Evolutionary conservation across 2,329 filamentous ascomycete genomes (phyloP).

Genomic region (Aureobasidium sp.): DNA sequence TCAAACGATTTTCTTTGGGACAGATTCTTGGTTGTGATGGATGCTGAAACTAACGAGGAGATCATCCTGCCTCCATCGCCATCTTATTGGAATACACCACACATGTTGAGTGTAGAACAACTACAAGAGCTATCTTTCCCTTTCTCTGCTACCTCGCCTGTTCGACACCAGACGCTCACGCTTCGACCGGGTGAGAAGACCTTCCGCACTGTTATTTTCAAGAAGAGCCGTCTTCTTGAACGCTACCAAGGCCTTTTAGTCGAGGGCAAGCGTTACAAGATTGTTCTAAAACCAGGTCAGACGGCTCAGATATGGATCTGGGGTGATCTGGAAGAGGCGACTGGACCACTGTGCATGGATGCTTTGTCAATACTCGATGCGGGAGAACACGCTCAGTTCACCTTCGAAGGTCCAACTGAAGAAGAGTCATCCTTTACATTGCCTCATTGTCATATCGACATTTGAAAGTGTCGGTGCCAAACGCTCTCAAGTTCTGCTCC

Average conservation of each 20-base stretch:
- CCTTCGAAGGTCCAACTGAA: neutral
- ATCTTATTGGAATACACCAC: neutral
- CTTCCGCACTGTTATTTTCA: neutral
- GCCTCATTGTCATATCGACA: neutral
- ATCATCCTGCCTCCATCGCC: neutral
- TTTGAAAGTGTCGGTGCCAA: neutral
- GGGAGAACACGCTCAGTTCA: neutral
- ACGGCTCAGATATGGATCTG: neutral
- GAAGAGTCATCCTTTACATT: neutral
- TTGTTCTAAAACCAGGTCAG: neutral
- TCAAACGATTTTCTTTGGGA: neutral
- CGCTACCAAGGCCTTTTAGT: neutral
- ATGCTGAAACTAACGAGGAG: neutral
- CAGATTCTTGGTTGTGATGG: neutral
- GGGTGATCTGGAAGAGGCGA: neutral
- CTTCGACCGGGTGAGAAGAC: neutral
- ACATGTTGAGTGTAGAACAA: neutral
- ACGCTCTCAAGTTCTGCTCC: neutral
- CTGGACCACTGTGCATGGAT: neutral
- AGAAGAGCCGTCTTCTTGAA: neutral
- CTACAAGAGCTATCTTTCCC: neutral
- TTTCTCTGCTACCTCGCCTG: neutral
- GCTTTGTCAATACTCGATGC: neutral
- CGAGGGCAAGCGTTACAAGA: neutral
- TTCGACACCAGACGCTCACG: neutral